A percentile compares a stretch with the other conserved stretches of the same genome.
phyloP scores from a whole-genome alignment of 2,329 filamentous ascomycete species.

The Decorospora gaudefroyi region DNA sequence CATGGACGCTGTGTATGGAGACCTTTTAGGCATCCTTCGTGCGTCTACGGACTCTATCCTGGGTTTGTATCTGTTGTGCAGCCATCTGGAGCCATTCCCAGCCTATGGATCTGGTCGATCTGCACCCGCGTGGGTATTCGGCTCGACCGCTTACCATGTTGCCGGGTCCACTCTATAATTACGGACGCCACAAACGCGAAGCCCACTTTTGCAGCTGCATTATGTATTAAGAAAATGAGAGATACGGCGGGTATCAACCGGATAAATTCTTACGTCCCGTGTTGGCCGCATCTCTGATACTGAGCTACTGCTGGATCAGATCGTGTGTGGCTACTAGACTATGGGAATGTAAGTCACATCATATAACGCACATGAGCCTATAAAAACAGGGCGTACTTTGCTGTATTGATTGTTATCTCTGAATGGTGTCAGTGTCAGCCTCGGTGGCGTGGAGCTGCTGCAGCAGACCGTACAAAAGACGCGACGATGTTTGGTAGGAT shows the following conservation, averaged over 20 bases:
- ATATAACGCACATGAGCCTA: neutral
- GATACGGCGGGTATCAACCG: neutral
- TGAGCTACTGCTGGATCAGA: neutral
- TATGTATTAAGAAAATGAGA: neutral
- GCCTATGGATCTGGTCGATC: too few species aligned
- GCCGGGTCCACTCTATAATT: neutral
- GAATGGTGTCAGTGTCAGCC: neutral
- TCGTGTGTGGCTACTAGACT: neutral
- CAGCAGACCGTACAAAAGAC: too few species aligned
- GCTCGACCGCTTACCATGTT: neutral
- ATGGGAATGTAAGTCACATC: neutral
- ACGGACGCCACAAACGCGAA: conserved; percentile 1
- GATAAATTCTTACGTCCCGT: neutral
- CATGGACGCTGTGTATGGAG: conserved; percentile 1
- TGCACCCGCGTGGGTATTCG: neutral
- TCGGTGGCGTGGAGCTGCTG: neutral
- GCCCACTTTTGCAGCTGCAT: neutral
- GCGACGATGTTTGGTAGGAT: too few species aligned
- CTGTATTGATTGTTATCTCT: neutral
- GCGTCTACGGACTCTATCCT: neutral
- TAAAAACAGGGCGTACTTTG: neutral
- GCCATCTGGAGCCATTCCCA: too few species aligned
- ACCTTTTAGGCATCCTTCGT: neutral
- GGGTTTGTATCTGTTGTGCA: too few species aligned
- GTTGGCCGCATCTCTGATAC: neutral